phyloP scores from a whole-genome alignment of 345 rosid species.

The Camelina sativa region DNA sequence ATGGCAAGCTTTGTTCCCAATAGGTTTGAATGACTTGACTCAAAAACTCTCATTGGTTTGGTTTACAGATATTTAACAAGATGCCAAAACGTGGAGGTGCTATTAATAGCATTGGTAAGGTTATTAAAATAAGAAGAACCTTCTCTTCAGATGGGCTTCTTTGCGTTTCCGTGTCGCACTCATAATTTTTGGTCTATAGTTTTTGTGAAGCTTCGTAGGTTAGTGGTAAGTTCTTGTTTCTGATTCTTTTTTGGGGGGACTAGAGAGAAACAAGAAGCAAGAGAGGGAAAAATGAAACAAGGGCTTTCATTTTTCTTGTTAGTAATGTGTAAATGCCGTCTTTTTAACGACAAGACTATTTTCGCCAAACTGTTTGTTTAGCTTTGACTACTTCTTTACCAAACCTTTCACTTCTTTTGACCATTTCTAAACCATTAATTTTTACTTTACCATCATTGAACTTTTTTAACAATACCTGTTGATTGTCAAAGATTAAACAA shows the following conservation, averaged over 20 bases:
- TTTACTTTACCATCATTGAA: no score
- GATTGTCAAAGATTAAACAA: no score
- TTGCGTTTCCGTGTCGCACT: not conserved
- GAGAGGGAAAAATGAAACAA: not conserved
- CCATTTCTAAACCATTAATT: not conserved
- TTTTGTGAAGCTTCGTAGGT: constrained; percentile 3
- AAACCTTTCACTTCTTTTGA: not conserved
- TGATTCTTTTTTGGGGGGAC: not conserved
- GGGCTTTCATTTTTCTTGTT: not conserved
- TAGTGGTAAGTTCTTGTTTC: constrained; percentile 19
- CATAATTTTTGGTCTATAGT: constrained; percentile 20
- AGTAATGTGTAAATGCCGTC: constrained; percentile 16
- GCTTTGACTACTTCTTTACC: not conserved
- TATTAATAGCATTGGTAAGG: not conserved
- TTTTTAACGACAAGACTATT: not conserved
- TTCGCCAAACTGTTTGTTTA: not conserved
- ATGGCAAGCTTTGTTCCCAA: not conserved
- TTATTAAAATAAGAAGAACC: not conserved
- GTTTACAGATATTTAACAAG: constrained; percentile 26
- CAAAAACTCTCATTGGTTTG: constrained; percentile 9
- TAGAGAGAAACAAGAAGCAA: not conserved
- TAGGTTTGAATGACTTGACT: not conserved
- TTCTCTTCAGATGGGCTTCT: not conserved
- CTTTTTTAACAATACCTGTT: no score
- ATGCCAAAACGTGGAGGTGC: constrained; percentile 10